phyloP scores from a whole-genome alignment of 495 filamentous ascomycete genomes.

The Haplographium delicatum region DNA sequence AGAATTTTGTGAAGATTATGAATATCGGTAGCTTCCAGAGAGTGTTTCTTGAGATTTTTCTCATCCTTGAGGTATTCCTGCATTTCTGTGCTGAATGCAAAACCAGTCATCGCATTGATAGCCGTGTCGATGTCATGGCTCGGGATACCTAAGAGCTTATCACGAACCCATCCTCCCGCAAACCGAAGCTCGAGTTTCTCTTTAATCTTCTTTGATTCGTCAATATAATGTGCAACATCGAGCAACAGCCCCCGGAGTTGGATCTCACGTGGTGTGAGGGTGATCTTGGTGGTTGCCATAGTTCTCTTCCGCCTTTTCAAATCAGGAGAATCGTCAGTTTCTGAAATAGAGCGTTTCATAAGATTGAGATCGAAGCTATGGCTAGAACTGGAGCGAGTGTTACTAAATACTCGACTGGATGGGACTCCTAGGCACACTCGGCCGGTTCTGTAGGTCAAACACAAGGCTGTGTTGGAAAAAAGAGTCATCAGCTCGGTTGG shows the following conservation, averaged over 20 bases:
- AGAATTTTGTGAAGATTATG: conserved; percentile 71
- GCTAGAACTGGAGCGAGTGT: no score
- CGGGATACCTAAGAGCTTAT: conserved; percentile 77
- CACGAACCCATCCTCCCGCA: conserved; percentile 97
- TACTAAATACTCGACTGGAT: not conserved
- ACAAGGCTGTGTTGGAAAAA: not conserved
- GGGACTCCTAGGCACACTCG: conserved; percentile 12
- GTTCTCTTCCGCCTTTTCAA: conserved; percentile 10
- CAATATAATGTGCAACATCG: conserved; percentile 66
- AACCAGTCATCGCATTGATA: conserved; percentile 93
- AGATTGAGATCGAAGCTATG: conserved; percentile 6
- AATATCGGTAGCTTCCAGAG: conserved; percentile 45
- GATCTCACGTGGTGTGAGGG: conserved; percentile 61
- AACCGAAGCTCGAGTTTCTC: conserved; percentile 69
- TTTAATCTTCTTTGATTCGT: conserved; percentile 40
- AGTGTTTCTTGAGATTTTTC: conserved; percentile 35
- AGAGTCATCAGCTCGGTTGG: conserved; percentile 7
- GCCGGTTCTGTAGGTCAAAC: not conserved
- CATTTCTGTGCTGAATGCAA: conserved; percentile 67
- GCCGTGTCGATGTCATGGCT: conserved; percentile 94
- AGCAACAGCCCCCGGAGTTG: conserved; percentile 67
- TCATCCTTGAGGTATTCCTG: conserved; percentile 45
- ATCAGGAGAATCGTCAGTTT: not conserved
- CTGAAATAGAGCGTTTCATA: conserved; percentile 20
- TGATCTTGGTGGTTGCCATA: conserved; percentile 38